These are phyloP conservation scores for Paramecium biaurelia DNA, from an alignment of 73 alveolate genomes.

Conservation along the genomic window DNA sequence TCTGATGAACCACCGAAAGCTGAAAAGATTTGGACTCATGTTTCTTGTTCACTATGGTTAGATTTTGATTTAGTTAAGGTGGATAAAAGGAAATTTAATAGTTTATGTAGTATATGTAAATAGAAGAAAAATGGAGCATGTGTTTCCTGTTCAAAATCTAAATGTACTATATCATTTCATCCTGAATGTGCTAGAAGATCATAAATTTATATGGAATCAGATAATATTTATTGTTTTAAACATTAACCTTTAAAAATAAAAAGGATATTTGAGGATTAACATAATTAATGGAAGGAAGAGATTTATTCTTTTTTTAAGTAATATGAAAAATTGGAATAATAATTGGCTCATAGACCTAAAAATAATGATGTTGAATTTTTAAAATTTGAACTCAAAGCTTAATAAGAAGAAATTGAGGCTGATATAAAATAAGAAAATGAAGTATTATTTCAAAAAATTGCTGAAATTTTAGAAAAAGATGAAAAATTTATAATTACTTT, in stretches of 20 bases:
- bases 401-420: background rate
- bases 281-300: conserved; percentile 45
- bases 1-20: conserved; percentile 51
- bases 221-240: conserved; percentile 52
- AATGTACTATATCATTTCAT: conserved; percentile 51
- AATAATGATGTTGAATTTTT: background rate
- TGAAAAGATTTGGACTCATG: conserved; percentile 58
- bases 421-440: conserved; percentile 36
- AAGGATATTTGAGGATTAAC: conserved; percentile 46
- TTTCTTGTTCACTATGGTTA: conserved; percentile 29
- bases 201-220: conserved; percentile 52
- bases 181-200: conserved; percentile 67
- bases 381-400: background rate
- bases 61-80: conserved; percentile 38
- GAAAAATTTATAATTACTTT: conserved; percentile 3
- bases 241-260: conserved; percentile 54
- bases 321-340: background rate
- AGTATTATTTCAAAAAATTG: background rate
- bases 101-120: conserved; percentile 53
- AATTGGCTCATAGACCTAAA: background rate
- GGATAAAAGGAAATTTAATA: conserved; percentile 50
- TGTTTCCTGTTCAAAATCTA: conserved; percentile 53
- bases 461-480: background rate
- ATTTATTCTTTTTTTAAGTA: background rate
- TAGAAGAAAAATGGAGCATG: conserved; percentile 61